These are phyloP conservation scores for Monosporozyma yasuniensis DNA, from an alignment of 805 yeast genomes.

Conservation along the genomic window DNA sequence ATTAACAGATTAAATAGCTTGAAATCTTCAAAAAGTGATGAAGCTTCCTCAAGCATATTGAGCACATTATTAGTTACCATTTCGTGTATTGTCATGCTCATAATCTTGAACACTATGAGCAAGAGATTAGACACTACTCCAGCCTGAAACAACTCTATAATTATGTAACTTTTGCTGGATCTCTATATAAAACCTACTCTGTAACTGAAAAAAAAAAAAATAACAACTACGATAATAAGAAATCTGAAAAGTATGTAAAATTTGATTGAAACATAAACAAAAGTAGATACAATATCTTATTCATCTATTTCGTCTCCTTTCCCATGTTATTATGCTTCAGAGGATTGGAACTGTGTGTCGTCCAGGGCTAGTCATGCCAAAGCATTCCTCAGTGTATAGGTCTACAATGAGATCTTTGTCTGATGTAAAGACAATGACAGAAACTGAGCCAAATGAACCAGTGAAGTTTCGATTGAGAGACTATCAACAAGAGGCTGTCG, in stretches of 20 bases:
- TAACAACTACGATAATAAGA: background rate
- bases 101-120: background rate
- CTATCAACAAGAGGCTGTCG: constrained; percentile 68
- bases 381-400: background rate
- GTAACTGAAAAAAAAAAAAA: background rate
- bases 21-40: background rate
- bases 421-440: background rate
- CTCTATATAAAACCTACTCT: background rate
- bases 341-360: background rate
- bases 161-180: background rate
- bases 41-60: background rate
- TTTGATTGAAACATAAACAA: background rate
- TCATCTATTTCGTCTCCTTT: background rate
- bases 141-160: background rate
- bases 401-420: background rate
- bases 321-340: background rate
- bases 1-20: background rate
- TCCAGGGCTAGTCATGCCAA: background rate
- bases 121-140: background rate
- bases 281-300: background rate
- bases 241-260: background rate
- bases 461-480: constrained; percentile 26
- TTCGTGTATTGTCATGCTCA: background rate
- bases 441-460: background rate
- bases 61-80: background rate